phyloP scores from a whole-genome alignment of 768 basidiomycete species.

The Pleurotus tuber-regium region DNA sequence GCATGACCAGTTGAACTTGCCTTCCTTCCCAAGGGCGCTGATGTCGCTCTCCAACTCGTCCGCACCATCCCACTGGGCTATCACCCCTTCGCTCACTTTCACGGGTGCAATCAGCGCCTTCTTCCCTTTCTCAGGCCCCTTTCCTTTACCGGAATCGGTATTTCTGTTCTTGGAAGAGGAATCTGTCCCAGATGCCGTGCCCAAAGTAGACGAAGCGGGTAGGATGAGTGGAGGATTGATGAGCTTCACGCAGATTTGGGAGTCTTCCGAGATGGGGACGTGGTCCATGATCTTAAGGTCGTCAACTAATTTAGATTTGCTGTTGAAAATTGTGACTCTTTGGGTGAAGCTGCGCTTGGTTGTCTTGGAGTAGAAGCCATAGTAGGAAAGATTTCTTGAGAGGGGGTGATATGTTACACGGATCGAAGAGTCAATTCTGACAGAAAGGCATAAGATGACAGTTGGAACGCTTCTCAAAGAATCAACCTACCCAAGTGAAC shows the following conservation, averaged over 20 bases:
- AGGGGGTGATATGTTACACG: slow-evolving; percentile 36
- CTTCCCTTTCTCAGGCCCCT: not conserved
- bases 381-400: slow-evolving; percentile 14
- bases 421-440: slow-evolving; percentile 36
- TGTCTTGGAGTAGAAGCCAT: slow-evolving; percentile 3
- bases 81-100: slow-evolving; percentile 18
- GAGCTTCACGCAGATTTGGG: slow-evolving; percentile 1
- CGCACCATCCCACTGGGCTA: slow-evolving; percentile 37
- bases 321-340: slow-evolving; percentile 16
- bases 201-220: not conserved
- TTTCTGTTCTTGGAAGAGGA: not conserved
- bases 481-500: slow-evolving; percentile 33
- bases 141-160: not conserved
- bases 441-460: not conserved
- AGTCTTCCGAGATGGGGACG: slow-evolving; percentile 13
- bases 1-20: slow-evolving; percentile 32
- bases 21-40: slow-evolving; percentile 24
- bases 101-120: not conserved
- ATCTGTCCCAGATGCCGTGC: not conserved
- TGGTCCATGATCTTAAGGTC: slow-evolving; percentile 15
- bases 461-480: not conserved
- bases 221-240: not conserved
- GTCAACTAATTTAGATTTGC: slow-evolving; percentile 12
- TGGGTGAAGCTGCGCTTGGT: slow-evolving; percentile 12
- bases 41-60: slow-evolving; percentile 25